Evolutionary conservation across 352 stramenopile species (phyloP), one percentile per base, ranked within the genome.

Genomic region (Elongisporangium anandrum): DNA sequence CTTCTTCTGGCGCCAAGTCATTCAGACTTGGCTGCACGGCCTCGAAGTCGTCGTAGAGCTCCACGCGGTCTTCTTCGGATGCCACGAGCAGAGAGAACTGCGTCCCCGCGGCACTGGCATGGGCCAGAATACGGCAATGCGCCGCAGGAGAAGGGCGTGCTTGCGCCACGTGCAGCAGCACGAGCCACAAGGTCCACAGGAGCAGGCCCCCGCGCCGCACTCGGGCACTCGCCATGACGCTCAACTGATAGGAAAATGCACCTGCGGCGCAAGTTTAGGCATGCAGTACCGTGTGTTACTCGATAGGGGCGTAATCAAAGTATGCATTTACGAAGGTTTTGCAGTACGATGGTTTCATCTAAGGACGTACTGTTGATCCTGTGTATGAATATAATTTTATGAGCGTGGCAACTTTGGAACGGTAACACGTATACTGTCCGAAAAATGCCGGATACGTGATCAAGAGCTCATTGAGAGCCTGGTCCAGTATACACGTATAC

Each of bases 101-200:
- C 50, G 87, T 77, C 16, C 78, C 76, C 58, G 68, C 87, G 13
- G 57, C 22, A 0, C 62, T 65, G 5, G 75, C 68, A 24, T 82
- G 74, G 0, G 87, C 59, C 41, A 90, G 86, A 52, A 90, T 68
- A 22, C 81, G 74, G 59, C 81, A 90, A 47, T 73, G 68, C 12
- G 69, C 60, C 5, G 70, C 69, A 1, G 63, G 24, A 12, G 57
- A 52, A 20, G 58, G 55, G 29, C 50, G 60, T 19, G 12, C 7
- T 52, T 50, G 52, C 12, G 6, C 12, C 13, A 65, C 15, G 29
- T 41, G 26, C 21, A 59, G 53, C 16, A 80, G 57, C 52, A 74
- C 59, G 54, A 74, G 50, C 23, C 52, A 26, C 29, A 50, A 26
- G 22, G 39, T 13, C 19, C 22, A 38, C 10, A 8, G 39, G 56